Conservation (phyloP, 129 eudicot species). For the Gnaphalium uliginosum region DNA sequence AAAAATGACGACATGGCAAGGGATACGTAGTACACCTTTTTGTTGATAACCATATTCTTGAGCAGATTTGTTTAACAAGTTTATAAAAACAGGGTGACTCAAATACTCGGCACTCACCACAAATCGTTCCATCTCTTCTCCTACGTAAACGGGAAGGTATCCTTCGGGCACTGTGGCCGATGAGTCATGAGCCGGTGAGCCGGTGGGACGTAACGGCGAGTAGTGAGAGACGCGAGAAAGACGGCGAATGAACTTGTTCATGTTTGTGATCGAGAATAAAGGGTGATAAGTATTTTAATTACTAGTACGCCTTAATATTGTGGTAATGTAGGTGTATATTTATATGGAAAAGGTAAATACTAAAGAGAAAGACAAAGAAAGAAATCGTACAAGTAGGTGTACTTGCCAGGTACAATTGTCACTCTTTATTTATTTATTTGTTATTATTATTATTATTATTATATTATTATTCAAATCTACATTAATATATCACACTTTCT, state of each 20-base stretch:
- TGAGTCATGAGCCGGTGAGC: conserved; percentile 22
- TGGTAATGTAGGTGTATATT: background rate
- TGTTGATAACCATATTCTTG: conserved; percentile 90
- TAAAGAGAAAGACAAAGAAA: conserved; percentile 19
- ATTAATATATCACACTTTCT: too few relatives aligned
- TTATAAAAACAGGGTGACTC: conserved; percentile 68
- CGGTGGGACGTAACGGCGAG: conserved; percentile 21
- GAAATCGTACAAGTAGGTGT: conserved; percentile 22
- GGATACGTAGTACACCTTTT: conserved; percentile 68
- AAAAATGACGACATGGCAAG: conserved; percentile 66
- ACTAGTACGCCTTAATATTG: background rate
- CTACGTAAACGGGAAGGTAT: conserved; percentile 75
- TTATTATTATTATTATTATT: too few relatives aligned
- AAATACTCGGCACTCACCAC: conserved; percentile 61
- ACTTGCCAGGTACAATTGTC: conserved; percentile 25
- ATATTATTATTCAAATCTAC: too few relatives aligned
- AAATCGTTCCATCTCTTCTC: conserved; percentile 39
- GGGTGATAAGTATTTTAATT: background rate
- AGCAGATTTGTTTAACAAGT: conserved; percentile 66
- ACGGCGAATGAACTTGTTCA: conserved; percentile 68
- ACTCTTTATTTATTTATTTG: conserved; percentile 8
- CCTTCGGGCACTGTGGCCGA: conserved; percentile 59
- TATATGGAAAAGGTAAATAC: conserved; percentile 8
- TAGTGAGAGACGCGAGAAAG: conserved; percentile 53
- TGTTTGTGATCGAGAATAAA: conserved; percentile 13